These are phyloP conservation scores for Candida sojae DNA, from an alignment of 1,139 yeast genomes.

Conservation along the genomic window DNA sequence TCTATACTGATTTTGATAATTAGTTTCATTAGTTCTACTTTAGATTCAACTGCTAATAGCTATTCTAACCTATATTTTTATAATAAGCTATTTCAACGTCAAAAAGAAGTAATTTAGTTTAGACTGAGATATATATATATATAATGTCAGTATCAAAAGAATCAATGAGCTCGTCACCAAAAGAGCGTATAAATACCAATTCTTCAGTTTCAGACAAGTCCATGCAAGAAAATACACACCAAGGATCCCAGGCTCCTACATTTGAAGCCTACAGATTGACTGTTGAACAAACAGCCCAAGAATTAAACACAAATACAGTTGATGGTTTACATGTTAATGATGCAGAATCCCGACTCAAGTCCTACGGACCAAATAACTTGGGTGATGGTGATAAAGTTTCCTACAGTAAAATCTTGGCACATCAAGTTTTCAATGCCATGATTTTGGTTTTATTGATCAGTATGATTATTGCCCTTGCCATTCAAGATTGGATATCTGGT, in stretches of 20 bases:
- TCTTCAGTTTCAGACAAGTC: conserved; percentile 11
- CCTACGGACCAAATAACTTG: conserved; percentile 60
- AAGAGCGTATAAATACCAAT: conserved; percentile 10
- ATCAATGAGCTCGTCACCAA: conserved; percentile 2
- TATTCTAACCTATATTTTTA: no score
- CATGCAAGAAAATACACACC: background rate
- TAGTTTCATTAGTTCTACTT: no score
- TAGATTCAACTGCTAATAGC: no score
- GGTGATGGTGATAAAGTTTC: conserved; percentile 66
- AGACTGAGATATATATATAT: background rate
- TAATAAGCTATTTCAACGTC: no score
- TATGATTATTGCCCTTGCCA: conserved; percentile 74
- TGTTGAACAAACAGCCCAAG: conserved; percentile 32
- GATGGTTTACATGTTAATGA: conserved; percentile 48
- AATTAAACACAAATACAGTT: conserved; percentile 39
- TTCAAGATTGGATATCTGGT: conserved; percentile 80
- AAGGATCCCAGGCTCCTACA: background rate
- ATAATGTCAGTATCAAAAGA: conserved; percentile 8
- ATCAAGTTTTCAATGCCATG: conserved; percentile 82
- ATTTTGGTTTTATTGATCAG: conserved; percentile 72
- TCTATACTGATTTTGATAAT: no score
- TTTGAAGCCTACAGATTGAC: conserved; percentile 36
- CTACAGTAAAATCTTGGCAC: conserved; percentile 57
- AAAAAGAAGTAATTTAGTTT: background rate
- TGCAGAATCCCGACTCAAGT: conserved; percentile 25